Evolutionary conservation across 805 yeast genomes (phyloP).

Genomic region (Starmerella potacharoeniae): DNA sequence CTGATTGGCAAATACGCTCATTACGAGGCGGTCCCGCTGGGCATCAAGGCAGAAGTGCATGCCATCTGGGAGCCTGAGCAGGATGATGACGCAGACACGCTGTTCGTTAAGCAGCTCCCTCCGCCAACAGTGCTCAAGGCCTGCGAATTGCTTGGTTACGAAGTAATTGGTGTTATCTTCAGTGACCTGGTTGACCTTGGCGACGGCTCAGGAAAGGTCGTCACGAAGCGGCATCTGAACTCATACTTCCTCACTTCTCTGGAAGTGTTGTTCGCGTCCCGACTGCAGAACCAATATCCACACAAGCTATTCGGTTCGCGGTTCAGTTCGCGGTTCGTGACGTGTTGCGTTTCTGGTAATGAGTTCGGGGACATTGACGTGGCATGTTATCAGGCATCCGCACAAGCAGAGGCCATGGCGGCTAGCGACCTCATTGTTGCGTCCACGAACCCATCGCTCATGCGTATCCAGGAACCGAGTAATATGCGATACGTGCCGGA

Average conservation of each 20-base stretch:
- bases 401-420: conserved; percentile 76
- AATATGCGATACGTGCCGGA: conserved; percentile 84
- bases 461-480: conserved; percentile 66
- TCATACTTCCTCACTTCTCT: conserved; percentile 82
- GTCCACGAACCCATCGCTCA: conserved; percentile 80
- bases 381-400: conserved; percentile 78
- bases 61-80: conserved; percentile 93
- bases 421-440: conserved; percentile 77
- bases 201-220: conserved; percentile 71
- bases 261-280: conserved; percentile 75
- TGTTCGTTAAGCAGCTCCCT: conserved; percentile 43
- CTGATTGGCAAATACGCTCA: conserved; percentile 70
- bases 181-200: conserved; percentile 88
- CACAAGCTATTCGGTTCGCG: conserved; percentile 33
- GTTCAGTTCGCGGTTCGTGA: conserved; percentile 82
- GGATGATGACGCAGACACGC: conserved; percentile 72
- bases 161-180: conserved; percentile 70
- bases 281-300: conserved; percentile 56
- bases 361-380: conserved; percentile 79
- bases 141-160: conserved; percentile 43
- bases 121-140: conserved; percentile 38
- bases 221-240: conserved; percentile 86
- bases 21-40: conserved; percentile 74
- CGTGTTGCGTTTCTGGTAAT: conserved; percentile 92
- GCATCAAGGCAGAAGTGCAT: conserved; percentile 86